A percentile compares a stretch with the other conserved stretches of the same genome.
These are phyloP conservation scores for Sporisorium sorghi DNA, from an alignment of 1,284 basidiomycete genomes.

Conservation along the genomic window DNA sequence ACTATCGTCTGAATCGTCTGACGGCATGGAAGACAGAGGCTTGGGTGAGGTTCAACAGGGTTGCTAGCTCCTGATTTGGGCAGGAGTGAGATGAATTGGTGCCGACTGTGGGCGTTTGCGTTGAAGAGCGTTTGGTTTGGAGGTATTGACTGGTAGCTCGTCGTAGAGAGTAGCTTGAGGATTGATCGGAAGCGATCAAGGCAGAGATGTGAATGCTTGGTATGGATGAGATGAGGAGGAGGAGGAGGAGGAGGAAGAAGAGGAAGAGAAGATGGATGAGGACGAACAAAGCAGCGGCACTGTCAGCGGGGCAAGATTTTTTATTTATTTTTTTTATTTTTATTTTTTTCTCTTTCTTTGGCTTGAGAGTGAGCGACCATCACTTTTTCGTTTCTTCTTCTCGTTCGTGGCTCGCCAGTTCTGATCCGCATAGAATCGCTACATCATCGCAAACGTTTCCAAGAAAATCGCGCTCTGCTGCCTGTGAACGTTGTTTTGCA, in stretches of 20 bases:
- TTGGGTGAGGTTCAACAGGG: constrained; percentile 45
- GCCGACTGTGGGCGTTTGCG: constrained; percentile 35
- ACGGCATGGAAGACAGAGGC: constrained; percentile 55
- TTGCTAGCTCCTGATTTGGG: constrained; percentile 49
- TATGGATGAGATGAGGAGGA: neutral
- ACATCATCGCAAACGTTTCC: constrained; percentile 1
- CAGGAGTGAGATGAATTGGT: constrained; percentile 37
- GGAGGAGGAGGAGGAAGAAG: neutral
- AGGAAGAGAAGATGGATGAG: neutral
- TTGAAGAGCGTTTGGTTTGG: neutral
- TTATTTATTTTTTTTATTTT: neutral
- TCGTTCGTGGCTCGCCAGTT: neutral
- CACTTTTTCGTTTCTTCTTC: too few relatives aligned
- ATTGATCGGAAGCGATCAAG: constrained; percentile 13
- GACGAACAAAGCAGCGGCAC: neutral
- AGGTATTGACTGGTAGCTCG: neutral
- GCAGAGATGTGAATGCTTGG: neutral
- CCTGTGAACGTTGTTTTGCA: neutral
- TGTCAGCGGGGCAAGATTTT: constrained; percentile 10
- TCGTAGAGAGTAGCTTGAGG: neutral
- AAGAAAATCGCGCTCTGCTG: constrained; percentile 4
- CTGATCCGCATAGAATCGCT: neutral
- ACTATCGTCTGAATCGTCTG: constrained; percentile 61
- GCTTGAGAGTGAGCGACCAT: too few relatives aligned
- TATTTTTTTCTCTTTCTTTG: constrained; percentile 4